Evolutionary conservation across 2,329 filamentous ascomycete species (phyloP), one percentile per base, ranked within the genome.

Genomic region (Mariannaea sp.): DNA sequence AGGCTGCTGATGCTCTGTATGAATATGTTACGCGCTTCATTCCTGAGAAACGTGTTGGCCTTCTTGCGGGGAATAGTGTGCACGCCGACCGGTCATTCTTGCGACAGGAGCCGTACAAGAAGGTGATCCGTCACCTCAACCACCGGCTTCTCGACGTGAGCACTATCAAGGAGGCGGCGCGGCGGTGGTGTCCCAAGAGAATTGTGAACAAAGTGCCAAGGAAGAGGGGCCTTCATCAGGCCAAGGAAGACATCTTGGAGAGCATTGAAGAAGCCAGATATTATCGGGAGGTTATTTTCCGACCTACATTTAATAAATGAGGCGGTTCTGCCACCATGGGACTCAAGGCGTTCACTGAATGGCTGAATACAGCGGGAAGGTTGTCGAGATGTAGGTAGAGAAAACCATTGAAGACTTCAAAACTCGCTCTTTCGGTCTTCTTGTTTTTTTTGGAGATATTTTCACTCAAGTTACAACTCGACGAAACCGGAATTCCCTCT

Each of bases 81-180:
- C 93, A 99, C 69, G 90, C 89, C 3, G 94, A 99, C 72, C 85
- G 85, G 65, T 84, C 84, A 2, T 99, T 99, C 69, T 77, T 99
- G 55, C 79, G 84, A 5, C 82, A 83, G 58, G 80, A 79, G 51
- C 92, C 92, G 0, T 99, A 93, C 72, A 82, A 79, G 32, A 76
- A 79, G 54, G 85, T 96, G 2, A 74, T 90, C 42, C 83, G 88
- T 51, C 84, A 94, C 72, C 77, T 99, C 61, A 89, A 96, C 73
- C 92, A 99, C 73, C 84, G 94, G 13, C 89, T 99, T 58, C 75
- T 97, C 41, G 94, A 99, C 70, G 91, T 97, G 49, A 97, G 92
- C 72, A 83, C 86, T 40, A 83, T 97, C 67, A 97, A 97, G 75
- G 94, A 99, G 76, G 92, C 90, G 17, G 89, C 87, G 14, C 83